Percentiles rank a stretch among this genome's conserved stretches.
These are phyloP conservation scores for Coemansia sp. DNA, from an alignment of 192 early-diverging fungal genomes.

Conservation along the genomic window DNA sequence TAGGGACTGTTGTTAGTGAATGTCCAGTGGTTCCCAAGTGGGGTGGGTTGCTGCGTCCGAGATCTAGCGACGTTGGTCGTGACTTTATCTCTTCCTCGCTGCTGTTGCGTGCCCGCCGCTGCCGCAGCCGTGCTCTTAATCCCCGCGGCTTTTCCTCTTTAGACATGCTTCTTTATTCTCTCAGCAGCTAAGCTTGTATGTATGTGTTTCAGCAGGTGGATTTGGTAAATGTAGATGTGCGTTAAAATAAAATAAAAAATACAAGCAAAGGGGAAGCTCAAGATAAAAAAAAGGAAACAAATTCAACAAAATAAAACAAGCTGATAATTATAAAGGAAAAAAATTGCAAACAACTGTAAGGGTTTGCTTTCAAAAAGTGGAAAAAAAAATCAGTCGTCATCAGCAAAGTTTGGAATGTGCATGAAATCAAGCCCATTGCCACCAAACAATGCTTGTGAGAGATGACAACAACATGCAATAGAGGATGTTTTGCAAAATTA, in stretches of 20 bases:
- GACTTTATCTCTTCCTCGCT: conserved; percentile 47
- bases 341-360: too few species aligned
- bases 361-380: neutral
- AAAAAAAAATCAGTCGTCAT: neutral
- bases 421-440: too few species aligned
- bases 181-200: neutral
- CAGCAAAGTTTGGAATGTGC: too few species aligned
- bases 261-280: conserved; percentile 1
- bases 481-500: too few species aligned
- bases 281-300: conserved; percentile 3
- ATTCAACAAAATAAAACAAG: too few species aligned
- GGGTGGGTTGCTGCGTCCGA: conserved; percentile 19
- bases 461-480: too few species aligned
- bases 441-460: too few species aligned
- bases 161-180: conserved; percentile 22
- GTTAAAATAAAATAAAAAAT: conserved; percentile 7
- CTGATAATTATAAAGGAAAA: too few species aligned
- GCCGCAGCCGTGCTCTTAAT: conserved; percentile 42
- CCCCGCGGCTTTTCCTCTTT: conserved; percentile 51
- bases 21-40: conserved; percentile 26
- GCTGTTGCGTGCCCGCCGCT: conserved; percentile 42
- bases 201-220: neutral
- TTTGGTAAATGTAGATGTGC: neutral
- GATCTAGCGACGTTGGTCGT: conserved; percentile 44
- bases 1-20: conserved; percentile 38